Percentiles rank a stretch among this genome's conserved stretches.
These are phyloP conservation scores for Selaginella moellendorffii DNA, from an alignment of 75 land plant species.

Conservation along the genomic window DNA sequence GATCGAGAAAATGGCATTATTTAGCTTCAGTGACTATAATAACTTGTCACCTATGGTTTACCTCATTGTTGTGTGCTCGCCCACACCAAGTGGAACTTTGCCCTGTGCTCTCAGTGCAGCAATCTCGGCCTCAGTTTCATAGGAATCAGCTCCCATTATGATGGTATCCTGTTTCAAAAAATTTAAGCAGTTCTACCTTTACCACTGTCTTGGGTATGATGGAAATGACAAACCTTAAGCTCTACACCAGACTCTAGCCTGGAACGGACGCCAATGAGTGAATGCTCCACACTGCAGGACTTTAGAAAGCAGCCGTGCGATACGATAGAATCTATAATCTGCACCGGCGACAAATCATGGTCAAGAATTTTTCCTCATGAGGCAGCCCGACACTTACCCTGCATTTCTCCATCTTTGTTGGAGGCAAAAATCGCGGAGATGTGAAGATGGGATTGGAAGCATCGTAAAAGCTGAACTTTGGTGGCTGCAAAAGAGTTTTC, in stretches of 20 bases:
- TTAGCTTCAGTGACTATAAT: background rate
- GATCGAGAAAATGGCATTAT: conserved; percentile 4
- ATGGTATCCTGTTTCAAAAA: conserved; percentile 45
- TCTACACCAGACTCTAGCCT: conserved; percentile 51
- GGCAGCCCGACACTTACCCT: conserved; percentile 32
- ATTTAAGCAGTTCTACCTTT: conserved; percentile 59
- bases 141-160: conserved; percentile 89
- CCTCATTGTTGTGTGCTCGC: conserved; percentile 76
- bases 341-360: conserved; percentile 8
- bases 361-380: background rate
- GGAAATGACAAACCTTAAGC: conserved; percentile 62
- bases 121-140: conserved; percentile 74
- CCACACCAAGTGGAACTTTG: conserved; percentile 81
- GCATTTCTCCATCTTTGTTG: conserved; percentile 90
- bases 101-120: conserved; percentile 57
- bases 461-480: conserved; percentile 79
- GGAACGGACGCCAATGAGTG: conserved; percentile 77
- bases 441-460: conserved; percentile 87
- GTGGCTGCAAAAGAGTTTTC: conserved; percentile 55
- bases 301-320: conserved; percentile 89
- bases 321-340: conserved; percentile 83
- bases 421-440: conserved; percentile 84
- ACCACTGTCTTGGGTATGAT: conserved; percentile 60
- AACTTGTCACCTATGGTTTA: conserved; percentile 8
- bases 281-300: conserved; percentile 55